Percentiles rank a stretch among this genome's conserved stretches.
Conservation (phyloP, 2,329 filamentous ascomycete genomes). For the Hirsutella rhossiliensis region DNA sequence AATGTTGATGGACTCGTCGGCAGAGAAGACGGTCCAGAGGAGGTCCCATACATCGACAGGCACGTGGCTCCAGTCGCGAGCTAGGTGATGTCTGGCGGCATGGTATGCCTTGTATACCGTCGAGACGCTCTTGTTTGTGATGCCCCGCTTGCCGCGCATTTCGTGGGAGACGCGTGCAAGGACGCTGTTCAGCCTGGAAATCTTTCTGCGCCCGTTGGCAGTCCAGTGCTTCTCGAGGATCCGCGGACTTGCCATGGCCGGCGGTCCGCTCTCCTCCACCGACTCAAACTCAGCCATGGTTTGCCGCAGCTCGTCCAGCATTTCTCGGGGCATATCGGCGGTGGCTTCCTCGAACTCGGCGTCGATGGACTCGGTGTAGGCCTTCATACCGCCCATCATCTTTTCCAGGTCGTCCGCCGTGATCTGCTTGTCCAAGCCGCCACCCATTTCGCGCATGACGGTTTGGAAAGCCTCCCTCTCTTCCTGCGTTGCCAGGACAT, state of each 20-base stretch:
- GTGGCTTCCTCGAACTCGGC: constrained; percentile 19
- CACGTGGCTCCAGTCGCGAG: constrained; percentile 38
- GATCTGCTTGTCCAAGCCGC: constrained; percentile 16
- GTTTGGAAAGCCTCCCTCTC: constrained; percentile 21
- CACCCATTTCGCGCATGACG: constrained; percentile 21
- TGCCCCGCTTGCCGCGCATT: constrained; percentile 12
- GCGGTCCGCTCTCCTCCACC: not conserved
- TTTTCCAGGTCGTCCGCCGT: constrained; percentile 21
- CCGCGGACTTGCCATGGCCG: constrained; percentile 15
- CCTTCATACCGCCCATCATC: constrained; percentile 19
- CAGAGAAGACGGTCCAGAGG: constrained; percentile 52
- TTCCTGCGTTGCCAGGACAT: constrained; percentile 20
- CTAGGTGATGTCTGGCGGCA: constrained; percentile 29
- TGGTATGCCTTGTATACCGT: constrained; percentile 39
- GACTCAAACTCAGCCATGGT: constrained; percentile 13
- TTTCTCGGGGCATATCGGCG: constrained; percentile 18
- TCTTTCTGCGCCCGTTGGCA: constrained; percentile 24
- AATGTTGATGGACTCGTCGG: constrained; percentile 34
- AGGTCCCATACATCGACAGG: constrained; percentile 49
- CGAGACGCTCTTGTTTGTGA: constrained; percentile 23
- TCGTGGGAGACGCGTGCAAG: constrained; percentile 17
- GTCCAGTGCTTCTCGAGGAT: constrained; percentile 24
- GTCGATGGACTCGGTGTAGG: constrained; percentile 23
- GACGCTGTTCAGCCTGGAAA: constrained; percentile 21
- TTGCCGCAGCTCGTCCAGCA: constrained; percentile 18